Base-by-base conservation (phyloP, 164 flowering plant species). In the Vitis riparia region DNA sequence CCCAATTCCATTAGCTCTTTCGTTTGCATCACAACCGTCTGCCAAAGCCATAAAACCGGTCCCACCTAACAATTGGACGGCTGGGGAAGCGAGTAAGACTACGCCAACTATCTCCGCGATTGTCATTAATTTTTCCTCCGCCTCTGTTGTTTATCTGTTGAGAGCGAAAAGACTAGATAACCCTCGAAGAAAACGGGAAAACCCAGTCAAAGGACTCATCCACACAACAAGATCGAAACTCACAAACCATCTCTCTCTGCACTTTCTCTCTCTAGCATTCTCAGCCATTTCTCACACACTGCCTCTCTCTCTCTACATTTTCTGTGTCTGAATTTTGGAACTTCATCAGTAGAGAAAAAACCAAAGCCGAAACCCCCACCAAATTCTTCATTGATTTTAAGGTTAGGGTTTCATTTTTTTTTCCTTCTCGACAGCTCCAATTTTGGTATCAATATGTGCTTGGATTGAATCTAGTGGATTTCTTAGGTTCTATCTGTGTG, bases 151-250 rank as follows among this genome's bases (percentile, higher is more conserved):
- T 49, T 70, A 70, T 70, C 53, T 62, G 73, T 51, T 62, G 1
- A 7, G 5, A 4, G 11, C 0, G 8, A 62, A 53, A 63, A 16
- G 61, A 71, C 68, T 12, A 15, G 37, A n/a, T 9, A 48, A 15
- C 63, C 74, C 74, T 65, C 49, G n/a, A 19, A 15, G 4, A 56
- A 32, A 71, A 30, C 44, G 12, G 13, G 14, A 72, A 60, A 57
- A 29, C 75, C 52, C 47, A 72, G 75, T 72, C 75, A 72, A 72
- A 64, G 58, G 68, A 65, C 71, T 13, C n/a, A 8, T 29, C 69
- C 67, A 70, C 73, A 56, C 73, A 56, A 48, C 56, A 65, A 71
- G 57, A 64, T 56, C 68, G 68, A 71, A 71, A 47, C 56, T 49
- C 56, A 51, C 48, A 71, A 6, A 55, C 6, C n/a, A 7, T 30